Base-by-base conservation (phyloP, 768 basidiomycete genomes). In the Suillus paluster region DNA sequence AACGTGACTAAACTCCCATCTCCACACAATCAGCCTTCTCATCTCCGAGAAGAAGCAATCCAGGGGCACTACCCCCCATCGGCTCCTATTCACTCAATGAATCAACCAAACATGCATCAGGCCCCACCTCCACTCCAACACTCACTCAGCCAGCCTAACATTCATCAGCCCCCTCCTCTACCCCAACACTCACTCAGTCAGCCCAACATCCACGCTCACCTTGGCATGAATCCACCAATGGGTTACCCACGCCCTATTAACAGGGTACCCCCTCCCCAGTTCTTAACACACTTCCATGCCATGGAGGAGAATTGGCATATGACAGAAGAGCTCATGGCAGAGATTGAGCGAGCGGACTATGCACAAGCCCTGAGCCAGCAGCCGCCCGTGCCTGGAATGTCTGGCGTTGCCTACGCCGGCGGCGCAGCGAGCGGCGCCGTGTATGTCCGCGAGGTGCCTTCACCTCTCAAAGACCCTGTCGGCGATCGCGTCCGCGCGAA, bases 331-430 rank as follows among this genome's bases (percentile, higher is more conserved):
- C 79, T 90, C 33, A 77, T 90, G 73, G 86, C 85, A 36, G 87
- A 90, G 64, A 88, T 90, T 63, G 90, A 91, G 69, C 83, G 85
- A 46, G 86, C 86, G n/a, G 87, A 90, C 72, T 74, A 84, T 64
- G 84, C 87, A 59, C 86, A 86, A 69, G 73, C 81, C 11, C 83
- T 85, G 69, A 78, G 77, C 42, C 81, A 82, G 65, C 75, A 75
- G n/a, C 69, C 75, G 57, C 66, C 78, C 50, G 68, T 75, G 67
- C 68, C 71, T 68, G 66, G 75, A 64, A 76, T 76, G 59, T 73
- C 79, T 59, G 77, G 83, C 77, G 66, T 82, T 5, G 80, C 80
- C 6, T 81, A 81, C 67, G 81, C 81, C 48, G 81, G 81, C 58
- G 80, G 81, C 64, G 80, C 81, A 41, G 75, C 77, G 60, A 79